Conservation (phyloP, 805 yeast species). For the Kazachstania psychrophila region DNA sequence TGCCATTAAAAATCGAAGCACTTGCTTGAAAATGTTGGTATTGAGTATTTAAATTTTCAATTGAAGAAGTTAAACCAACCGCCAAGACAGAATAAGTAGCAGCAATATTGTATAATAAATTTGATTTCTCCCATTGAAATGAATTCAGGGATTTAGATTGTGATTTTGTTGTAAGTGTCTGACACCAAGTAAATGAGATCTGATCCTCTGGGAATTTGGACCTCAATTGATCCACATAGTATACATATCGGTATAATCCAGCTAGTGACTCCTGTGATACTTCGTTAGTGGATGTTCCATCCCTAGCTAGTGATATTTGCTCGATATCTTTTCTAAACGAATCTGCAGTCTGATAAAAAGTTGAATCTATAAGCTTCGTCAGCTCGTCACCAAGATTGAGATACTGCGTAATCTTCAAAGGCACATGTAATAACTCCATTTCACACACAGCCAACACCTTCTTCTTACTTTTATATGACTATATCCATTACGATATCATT, state of each 20-base stretch:
- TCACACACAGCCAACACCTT: too few relatives aligned
- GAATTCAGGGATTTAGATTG: slow-evolving; percentile 42
- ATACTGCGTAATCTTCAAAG: slow-evolving; percentile 39
- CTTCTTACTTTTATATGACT: too few relatives aligned
- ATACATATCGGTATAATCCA: slow-evolving; percentile 38
- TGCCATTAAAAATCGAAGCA: slow-evolving; percentile 51
- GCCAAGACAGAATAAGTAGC: slow-evolving; percentile 54
- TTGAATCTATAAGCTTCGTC: slow-evolving; percentile 38
- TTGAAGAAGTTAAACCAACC: slow-evolving; percentile 34
- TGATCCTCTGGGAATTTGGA: slow-evolving; percentile 57
- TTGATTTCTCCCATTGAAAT: slow-evolving; percentile 49
- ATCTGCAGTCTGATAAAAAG: slow-evolving; percentile 37
- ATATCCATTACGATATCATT: too few relatives aligned
- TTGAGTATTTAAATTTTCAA: slow-evolving; percentile 33
- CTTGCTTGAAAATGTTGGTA: slow-evolving; percentile 60
- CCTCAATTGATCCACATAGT: slow-evolving; percentile 36
- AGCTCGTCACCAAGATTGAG: slow-evolving; percentile 35
- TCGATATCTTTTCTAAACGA: slow-evolving; percentile 37
- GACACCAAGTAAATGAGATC: slow-evolving; percentile 62
- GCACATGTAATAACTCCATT: slow-evolving; percentile 41
- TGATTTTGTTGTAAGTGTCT: slow-evolving; percentile 50
- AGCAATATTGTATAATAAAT: slow-evolving; percentile 61
- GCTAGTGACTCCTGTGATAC: slow-evolving; percentile 32
- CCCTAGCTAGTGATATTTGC: slow-evolving; percentile 38
- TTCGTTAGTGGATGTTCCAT: slow-evolving; percentile 31